These are phyloP conservation scores for Cytidiella melzeri DNA, from an alignment of 768 basidiomycete species.

Conservation along the genomic window DNA sequence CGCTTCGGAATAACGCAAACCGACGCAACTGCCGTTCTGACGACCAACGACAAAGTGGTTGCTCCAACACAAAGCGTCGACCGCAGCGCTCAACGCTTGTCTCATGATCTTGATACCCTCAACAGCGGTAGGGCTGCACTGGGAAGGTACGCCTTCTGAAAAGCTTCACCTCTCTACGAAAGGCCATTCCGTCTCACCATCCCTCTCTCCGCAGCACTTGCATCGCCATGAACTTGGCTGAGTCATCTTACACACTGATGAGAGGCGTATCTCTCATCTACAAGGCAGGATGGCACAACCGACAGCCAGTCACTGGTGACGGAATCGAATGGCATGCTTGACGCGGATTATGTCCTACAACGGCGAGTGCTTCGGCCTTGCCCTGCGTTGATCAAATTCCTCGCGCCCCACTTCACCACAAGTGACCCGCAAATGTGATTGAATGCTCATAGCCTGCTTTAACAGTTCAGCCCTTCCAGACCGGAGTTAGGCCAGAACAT, in stretches of 20 bases:
- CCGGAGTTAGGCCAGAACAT: constrained; percentile 3
- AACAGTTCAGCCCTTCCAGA: neutral
- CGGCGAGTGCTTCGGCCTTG: neutral
- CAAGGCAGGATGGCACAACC: no score
- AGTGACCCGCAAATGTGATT: neutral
- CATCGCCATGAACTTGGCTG: neutral
- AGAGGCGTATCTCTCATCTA: no score
- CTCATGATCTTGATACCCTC: constrained; percentile 2
- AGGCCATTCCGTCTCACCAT: constrained; percentile 10
- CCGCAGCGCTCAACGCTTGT: neutral
- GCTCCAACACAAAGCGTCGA: neutral
- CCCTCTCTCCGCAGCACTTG: constrained; percentile 7
- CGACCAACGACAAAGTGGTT: neutral
- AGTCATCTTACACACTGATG: no score
- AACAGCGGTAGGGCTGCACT: constrained; percentile 5
- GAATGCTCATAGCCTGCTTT: neutral
- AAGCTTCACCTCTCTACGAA: constrained; percentile 5
- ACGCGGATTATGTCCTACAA: no score
- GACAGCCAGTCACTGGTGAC: no score
- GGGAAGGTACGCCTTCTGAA: constrained; percentile 5
- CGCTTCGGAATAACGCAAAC: neutral
- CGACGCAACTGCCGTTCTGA: neutral
- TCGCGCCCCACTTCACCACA: neutral
- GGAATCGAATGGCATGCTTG: no score
- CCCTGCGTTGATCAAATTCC: neutral